These are phyloP conservation scores for Boletus reticulatus DNA, from an alignment of 768 basidiomycete species.

Conservation along the genomic window DNA sequence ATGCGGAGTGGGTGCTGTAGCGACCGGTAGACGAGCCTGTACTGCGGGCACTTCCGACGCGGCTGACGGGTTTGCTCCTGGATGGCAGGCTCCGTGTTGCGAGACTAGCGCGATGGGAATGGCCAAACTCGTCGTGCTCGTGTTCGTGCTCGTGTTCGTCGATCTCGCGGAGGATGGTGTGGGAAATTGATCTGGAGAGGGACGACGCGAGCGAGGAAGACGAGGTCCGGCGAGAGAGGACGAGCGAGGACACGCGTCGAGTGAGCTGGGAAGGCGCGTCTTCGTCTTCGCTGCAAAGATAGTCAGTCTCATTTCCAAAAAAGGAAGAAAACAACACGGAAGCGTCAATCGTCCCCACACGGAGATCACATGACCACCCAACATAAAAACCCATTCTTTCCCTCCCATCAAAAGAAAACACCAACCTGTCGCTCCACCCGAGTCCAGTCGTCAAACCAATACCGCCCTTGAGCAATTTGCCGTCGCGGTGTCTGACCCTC, in stretches of 20 bases:
- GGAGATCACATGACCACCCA: constrained; percentile 2
- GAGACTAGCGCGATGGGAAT: constrained; percentile 5
- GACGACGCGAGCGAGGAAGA: constrained; percentile 39
- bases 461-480: constrained; percentile 53
- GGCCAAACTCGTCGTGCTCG: constrained; percentile 26
- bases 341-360: constrained; percentile 5
- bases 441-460: constrained; percentile 70
- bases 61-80: constrained; percentile 20
- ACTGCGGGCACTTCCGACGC: constrained; percentile 22
- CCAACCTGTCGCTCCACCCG: constrained; percentile 73
- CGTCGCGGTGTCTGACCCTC: constrained; percentile 61
- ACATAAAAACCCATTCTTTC: constrained; percentile 10
- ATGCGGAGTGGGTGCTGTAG: constrained; percentile 23
- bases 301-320: neutral
- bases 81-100: constrained; percentile 22
- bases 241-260: constrained; percentile 56
- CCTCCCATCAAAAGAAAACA: constrained; percentile 7
- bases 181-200: constrained; percentile 28
- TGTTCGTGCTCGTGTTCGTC: constrained; percentile 19
- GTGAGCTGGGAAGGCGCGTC: constrained; percentile 69
- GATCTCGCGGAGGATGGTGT: constrained; percentile 29
- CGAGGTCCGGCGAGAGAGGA: constrained; percentile 47
- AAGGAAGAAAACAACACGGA: constrained; percentile 6
- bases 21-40: constrained; percentile 22
- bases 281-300: constrained; percentile 59